Evolutionary conservation across 2,329 filamentous ascomycete species (phyloP), one percentile per base, ranked within the genome.

Genomic region (Rhexocercosporidium sp.): DNA sequence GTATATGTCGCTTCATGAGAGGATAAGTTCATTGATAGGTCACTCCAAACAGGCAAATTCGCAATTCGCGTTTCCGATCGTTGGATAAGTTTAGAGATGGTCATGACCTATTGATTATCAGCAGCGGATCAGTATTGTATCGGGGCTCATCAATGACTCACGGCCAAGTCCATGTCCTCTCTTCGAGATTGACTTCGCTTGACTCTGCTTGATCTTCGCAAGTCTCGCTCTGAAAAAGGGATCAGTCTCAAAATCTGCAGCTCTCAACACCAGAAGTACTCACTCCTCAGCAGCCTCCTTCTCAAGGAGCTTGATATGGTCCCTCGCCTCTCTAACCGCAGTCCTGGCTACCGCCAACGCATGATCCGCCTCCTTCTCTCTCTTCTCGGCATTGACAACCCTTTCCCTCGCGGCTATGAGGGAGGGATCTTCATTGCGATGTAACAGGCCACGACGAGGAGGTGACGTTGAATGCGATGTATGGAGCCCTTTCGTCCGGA

Each of bases 281-380:
- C n/a, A 61, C 62, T 68, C 47, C 14, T 65, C 59, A 1, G 27
- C 29, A 46, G 89, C 89, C 79, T 92, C 90, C 61, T 83, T 77
- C 81, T 92, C 90, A 3, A 92, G 78, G 16, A 82, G 78, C 79
- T 84, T 86, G 1, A 91, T 87, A 69, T 91, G 84, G 54, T 88
- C 88, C 37, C 86, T 81, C 0, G 90, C 90, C 70, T 90, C 87
- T 29, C 84, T 82, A 0, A 91, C 90, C 1, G 85, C 85, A 37
- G 82, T 74, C 62, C 86, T 82, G 0, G 89, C 88, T 9, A 85
- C 82, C 11, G 84, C 81, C 16, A 91, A 78, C 0, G 89, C 90
- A 2, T 85, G 82, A 72, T 92, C 90, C 0, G 90, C 90, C 20
- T 91, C 88, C 7, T 81, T 78, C 79, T 92, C 90, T 0, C 89